phyloP scores from a whole-genome alignment of 2,329 filamentous ascomycete genomes.

The Myotisia sp. region DNA sequence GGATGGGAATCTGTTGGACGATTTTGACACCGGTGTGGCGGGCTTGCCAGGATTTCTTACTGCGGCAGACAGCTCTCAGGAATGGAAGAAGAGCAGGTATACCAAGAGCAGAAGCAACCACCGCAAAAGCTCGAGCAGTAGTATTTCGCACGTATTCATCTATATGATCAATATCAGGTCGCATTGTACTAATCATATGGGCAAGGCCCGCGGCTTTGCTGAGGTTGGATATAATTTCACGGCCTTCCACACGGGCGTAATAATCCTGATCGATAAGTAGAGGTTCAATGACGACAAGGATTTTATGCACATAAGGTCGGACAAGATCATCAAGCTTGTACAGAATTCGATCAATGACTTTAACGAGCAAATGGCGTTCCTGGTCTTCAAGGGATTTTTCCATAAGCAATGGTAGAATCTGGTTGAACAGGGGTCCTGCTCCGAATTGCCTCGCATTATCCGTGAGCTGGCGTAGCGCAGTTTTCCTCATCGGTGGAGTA shows the following conservation, averaged over 20 bases:
- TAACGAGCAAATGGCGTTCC: constrained; percentile 93
- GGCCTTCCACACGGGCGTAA: constrained; percentile 93
- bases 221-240: constrained; percentile 96
- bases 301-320: constrained; percentile 93
- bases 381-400: constrained; percentile 96
- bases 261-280: constrained; percentile 98
- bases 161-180: constrained; percentile 94
- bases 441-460: constrained; percentile 96
- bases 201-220: constrained; percentile 92
- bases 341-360: constrained; percentile 94
- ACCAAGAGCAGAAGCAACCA: constrained; percentile 88
- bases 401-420: constrained; percentile 93
- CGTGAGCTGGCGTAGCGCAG: constrained; percentile 86
- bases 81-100: constrained; percentile 93
- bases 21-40: constrained; percentile 98
- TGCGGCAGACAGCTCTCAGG: constrained; percentile 84
- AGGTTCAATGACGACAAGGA: constrained; percentile 96
- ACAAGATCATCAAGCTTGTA: constrained; percentile 98
- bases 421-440: constrained; percentile 85
- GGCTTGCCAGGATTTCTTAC: constrained; percentile 98
- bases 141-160: constrained; percentile 98
- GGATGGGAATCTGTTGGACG: constrained; percentile 92
- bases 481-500: constrained; percentile 97
- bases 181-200: constrained; percentile 99
- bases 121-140: constrained; percentile 88